A percentile compares a stretch with the other conserved stretches of the same genome.
These are phyloP conservation scores for Stemphylium lycopersici DNA, from an alignment of 2,329 filamentous ascomycete species.

Conservation along the genomic window DNA sequence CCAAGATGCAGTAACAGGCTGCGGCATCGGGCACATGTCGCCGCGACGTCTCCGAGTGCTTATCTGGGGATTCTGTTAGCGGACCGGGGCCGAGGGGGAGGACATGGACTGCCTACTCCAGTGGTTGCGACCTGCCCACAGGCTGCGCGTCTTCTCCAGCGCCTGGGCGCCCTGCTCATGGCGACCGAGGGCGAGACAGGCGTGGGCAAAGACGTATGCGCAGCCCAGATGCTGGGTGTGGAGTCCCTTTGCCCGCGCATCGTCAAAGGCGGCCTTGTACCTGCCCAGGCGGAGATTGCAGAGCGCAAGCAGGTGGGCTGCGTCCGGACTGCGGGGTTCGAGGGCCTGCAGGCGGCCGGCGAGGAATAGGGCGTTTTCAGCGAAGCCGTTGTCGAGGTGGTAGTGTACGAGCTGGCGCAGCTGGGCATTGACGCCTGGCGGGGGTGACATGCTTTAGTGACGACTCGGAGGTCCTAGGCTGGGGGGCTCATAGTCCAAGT, in stretches of 20 bases:
- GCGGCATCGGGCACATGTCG: constrained; percentile 81
- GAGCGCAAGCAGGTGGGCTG: constrained; percentile 80
- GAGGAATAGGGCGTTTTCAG: constrained; percentile 92
- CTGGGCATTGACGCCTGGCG: constrained; percentile 63
- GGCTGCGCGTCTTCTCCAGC: constrained; percentile 78
- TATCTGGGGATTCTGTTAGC: constrained; percentile 52
- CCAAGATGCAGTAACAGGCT: constrained; percentile 80
- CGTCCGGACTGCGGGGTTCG: constrained; percentile 80
- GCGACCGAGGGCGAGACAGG: constrained; percentile 79
- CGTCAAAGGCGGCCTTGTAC: constrained; percentile 83
- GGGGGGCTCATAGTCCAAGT: constrained; percentile 11
- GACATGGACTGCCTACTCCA: constrained; percentile 66
- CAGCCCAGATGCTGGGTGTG: constrained; percentile 82
- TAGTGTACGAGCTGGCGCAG: constrained; percentile 71
- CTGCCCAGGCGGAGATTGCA: constrained; percentile 85
- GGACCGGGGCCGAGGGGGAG: neutral
- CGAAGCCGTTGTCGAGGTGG: constrained; percentile 85
- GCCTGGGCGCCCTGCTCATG: constrained; percentile 82
- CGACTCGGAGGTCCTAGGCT: constrained; percentile 9
- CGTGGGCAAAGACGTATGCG: constrained; percentile 88
- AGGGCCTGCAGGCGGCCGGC: constrained; percentile 84
- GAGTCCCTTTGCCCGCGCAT: constrained; percentile 72
- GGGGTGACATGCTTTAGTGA: constrained; percentile 59
- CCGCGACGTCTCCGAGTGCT: constrained; percentile 77
- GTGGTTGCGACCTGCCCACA: constrained; percentile 76